These are phyloP conservation scores for Trichosporon asahii DNA, from an alignment of 1,284 basidiomycete species.

Conservation along the genomic window DNA sequence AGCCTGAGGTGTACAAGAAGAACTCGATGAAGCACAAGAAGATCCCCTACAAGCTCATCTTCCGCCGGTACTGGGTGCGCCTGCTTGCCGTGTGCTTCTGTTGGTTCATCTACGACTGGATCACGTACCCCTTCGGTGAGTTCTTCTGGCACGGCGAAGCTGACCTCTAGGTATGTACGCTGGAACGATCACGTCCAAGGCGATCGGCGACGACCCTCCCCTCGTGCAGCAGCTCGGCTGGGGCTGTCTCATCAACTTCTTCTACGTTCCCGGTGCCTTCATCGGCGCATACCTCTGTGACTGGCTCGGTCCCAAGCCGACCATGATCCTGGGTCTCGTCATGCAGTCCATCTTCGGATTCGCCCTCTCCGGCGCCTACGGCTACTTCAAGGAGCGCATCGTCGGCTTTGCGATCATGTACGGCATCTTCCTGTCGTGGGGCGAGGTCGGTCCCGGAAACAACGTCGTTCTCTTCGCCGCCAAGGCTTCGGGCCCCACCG, in stretches of 20 bases:
- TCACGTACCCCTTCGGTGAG: slow-evolving; percentile 57
- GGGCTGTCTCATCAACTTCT: slow-evolving; percentile 52
- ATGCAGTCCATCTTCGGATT: slow-evolving; percentile 76
- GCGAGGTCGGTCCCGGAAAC: slow-evolving; percentile 70
- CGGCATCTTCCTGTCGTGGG: slow-evolving; percentile 78
- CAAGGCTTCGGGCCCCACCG: slow-evolving; percentile 72
- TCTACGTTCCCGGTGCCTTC: slow-evolving; percentile 52
- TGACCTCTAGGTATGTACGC: slow-evolving; percentile 65
- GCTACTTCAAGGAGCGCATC: slow-evolving; percentile 52
- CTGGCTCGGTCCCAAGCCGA: slow-evolving; percentile 54
- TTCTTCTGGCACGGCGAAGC: background rate
- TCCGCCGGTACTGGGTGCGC: slow-evolving; percentile 64
- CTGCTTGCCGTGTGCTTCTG: slow-evolving; percentile 34
- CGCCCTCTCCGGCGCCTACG: slow-evolving; percentile 77
- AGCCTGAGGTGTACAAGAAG: slow-evolving; percentile 56
- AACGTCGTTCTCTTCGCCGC: slow-evolving; percentile 73
- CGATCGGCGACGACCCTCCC: slow-evolving; percentile 29
- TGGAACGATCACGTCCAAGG: slow-evolving; percentile 56
- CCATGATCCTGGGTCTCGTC: slow-evolving; percentile 71
- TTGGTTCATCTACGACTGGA: slow-evolving; percentile 67
- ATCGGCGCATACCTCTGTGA: slow-evolving; percentile 42
- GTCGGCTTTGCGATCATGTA: slow-evolving; percentile 84
- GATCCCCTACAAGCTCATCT: slow-evolving; percentile 64
- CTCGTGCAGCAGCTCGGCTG: slow-evolving; percentile 45
- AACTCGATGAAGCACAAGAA: slow-evolving; percentile 64